These are phyloP conservation scores for Penicillium decumbens DNA, from an alignment of 2,329 filamentous ascomycete genomes.

Conservation along the genomic window DNA sequence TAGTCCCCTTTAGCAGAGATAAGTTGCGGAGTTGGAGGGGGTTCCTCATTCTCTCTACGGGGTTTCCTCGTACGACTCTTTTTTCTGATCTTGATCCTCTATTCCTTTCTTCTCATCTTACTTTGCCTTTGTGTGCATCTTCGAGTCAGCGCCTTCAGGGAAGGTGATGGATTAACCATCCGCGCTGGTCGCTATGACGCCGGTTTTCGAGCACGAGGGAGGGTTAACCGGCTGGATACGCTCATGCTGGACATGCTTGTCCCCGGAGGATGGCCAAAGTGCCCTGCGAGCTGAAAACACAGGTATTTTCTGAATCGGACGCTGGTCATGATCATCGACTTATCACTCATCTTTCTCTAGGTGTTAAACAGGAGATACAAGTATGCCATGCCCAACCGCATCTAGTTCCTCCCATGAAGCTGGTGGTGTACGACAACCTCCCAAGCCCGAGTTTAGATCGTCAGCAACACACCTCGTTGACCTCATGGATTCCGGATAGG, in stretches of 20 bases:
- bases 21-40: background rate
- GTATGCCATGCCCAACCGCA: slow-evolving; percentile 45
- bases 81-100: slow-evolving; percentile 10
- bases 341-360: slow-evolving; percentile 23
- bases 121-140: slow-evolving; percentile 2
- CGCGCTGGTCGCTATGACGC: slow-evolving; percentile 35
- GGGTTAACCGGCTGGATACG: slow-evolving; percentile 40
- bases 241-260: slow-evolving; percentile 38
- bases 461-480: slow-evolving; percentile 32
- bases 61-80: slow-evolving; percentile 10
- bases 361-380: slow-evolving; percentile 41
- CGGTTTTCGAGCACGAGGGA: slow-evolving; percentile 37
- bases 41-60: slow-evolving; percentile 9
- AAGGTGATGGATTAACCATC: slow-evolving; percentile 28
- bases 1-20: no score
- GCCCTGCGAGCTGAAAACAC: background rate
- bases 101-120: slow-evolving; percentile 5
- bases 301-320: slow-evolving; percentile 3
- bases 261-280: slow-evolving; percentile 24
- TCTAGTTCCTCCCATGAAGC: slow-evolving; percentile 45
- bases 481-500: slow-evolving; percentile 40
- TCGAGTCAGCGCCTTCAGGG: slow-evolving; percentile 13
- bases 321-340: background rate
- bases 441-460: slow-evolving; percentile 32
- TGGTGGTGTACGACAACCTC: slow-evolving; percentile 41